Base-by-base conservation (phyloP, 2,329 filamentous ascomycete genomes). In the Fusarium sublunatum region DNA sequence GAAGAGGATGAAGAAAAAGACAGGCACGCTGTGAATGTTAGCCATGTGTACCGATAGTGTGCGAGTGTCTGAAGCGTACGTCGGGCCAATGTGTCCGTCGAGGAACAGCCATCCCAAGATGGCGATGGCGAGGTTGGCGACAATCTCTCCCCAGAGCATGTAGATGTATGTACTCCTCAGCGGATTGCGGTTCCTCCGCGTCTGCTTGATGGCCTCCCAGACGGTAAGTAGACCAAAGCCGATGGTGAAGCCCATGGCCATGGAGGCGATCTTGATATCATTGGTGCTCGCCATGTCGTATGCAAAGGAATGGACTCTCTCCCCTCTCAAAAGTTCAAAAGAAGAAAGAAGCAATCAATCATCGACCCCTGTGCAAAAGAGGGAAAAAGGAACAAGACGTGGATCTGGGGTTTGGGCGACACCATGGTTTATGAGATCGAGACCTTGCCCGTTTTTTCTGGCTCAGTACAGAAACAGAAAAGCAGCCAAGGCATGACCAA, bases 111-210 rank as follows among this genome's bases (percentile, higher is more conserved):
- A 82, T 5, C 72, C 77, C 2, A 79, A 56, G 9, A 81, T 65
- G 6, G 72, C 72, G 45, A 81, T 78, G 8, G 65, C 61, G 1
- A 78, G 24, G 46, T 78, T 81, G 10, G 76, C 76, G 1, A 72
- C 5, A 5, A 81, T 75, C 49, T 82, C 79, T 13, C 75, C 71
- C 80, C 81, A 83, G 7, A 82, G 70, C 79, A 81, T 80, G 62
- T 76, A 75, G 13, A 81, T 73, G 56, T 81, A 82, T 5, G 70
- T 57, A 40, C 74, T 77, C 24, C 75, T 70, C 1, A 74, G 38
- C 0, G 73, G 73, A 19, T 70, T 75, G 1, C 73, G 69, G 25
- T 79, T 75, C 47, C 75, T 72, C n/a, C 70, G 61, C 2, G 78
- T 79, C 53, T 81, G 79, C 60, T 77, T 78, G 35, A 76, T 71